Conservation (phyloP, 2,329 filamentous ascomycete genomes). For the Graphilbum fragrans region DNA sequence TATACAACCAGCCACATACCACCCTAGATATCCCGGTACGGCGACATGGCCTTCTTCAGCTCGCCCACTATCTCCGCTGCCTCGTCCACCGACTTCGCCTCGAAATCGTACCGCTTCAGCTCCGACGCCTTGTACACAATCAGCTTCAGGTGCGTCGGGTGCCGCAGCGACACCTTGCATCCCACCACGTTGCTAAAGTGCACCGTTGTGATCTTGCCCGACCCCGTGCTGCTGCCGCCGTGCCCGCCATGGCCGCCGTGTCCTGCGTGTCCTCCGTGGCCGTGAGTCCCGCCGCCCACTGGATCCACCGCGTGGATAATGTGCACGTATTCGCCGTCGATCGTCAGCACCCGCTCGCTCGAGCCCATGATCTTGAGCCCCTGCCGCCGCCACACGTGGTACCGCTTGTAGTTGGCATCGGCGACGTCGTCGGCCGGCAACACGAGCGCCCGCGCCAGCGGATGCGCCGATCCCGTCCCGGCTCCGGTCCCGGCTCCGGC, state of each 20-base stretch:
- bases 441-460: slow-evolving; percentile 45
- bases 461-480: slow-evolving; percentile 43
- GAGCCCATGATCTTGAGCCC: slow-evolving; percentile 68
- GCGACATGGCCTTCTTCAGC: slow-evolving; percentile 63
- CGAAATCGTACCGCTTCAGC: slow-evolving; percentile 75
- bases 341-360: slow-evolving; percentile 63
- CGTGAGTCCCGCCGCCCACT: slow-evolving; percentile 31
- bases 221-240: slow-evolving; percentile 51
- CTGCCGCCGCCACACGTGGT: slow-evolving; percentile 71
- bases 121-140: slow-evolving; percentile 65
- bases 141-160: slow-evolving; percentile 63
- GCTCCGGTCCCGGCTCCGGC: slow-evolving; percentile 3
- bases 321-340: slow-evolving; percentile 79
- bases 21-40: slow-evolving; percentile 36
- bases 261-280: too few species aligned
- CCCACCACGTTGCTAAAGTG: slow-evolving; percentile 75
- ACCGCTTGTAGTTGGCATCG: slow-evolving; percentile 56
- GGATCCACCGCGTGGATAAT: slow-evolving; percentile 57
- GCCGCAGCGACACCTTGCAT: slow-evolving; percentile 68
- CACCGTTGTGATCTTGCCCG: slow-evolving; percentile 65
- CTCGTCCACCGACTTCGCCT: slow-evolving; percentile 59
- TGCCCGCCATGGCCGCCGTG: slow-evolving; percentile 26
- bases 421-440: slow-evolving; percentile 46
- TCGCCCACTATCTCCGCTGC: slow-evolving; percentile 69
- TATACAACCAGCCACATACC: too few species aligned